These are phyloP conservation scores for Dioscorea cayenensis DNA, from an alignment of 116 monocot genomes.

Conservation along the genomic window DNA sequence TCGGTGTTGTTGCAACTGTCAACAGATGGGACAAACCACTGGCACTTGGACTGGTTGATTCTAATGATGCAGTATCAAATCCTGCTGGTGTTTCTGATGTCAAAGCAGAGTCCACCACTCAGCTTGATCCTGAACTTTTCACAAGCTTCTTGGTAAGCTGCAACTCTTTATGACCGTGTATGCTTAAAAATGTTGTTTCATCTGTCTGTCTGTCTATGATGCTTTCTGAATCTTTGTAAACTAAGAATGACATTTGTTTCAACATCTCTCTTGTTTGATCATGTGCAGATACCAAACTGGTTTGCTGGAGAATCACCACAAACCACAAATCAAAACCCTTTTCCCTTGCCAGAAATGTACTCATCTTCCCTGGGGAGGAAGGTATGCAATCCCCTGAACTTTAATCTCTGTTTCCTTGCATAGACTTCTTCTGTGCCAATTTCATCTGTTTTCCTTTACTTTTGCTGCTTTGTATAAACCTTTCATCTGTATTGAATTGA, in stretches of 20 bases:
- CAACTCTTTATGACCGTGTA: not conserved
- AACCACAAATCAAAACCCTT: slow-evolving; percentile 66
- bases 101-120: slow-evolving; percentile 81
- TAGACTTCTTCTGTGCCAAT: not conserved
- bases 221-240: not conserved
- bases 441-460: not conserved
- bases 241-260: not conserved
- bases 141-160: slow-evolving; percentile 64
- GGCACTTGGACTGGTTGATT: slow-evolving; percentile 86
- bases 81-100: slow-evolving; percentile 90
- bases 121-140: slow-evolving; percentile 81
- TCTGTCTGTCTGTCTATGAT: not conserved
- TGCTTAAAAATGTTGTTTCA: not conserved
- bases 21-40: slow-evolving; percentile 83
- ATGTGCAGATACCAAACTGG: slow-evolving; percentile 80
- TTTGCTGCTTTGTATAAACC: not conserved
- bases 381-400: slow-evolving; percentile 22
- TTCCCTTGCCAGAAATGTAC: slow-evolving; percentile 73
- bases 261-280: slow-evolving; percentile 5
- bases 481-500: not conserved
- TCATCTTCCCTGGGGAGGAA: slow-evolving; percentile 54
- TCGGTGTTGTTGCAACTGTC: slow-evolving; percentile 47
- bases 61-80: slow-evolving; percentile 92
- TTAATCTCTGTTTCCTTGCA: not conserved
- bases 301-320: slow-evolving; percentile 39